Base-by-base conservation (phyloP, 2,329 filamentous ascomycete genomes). In the Colletotrichum aenigma region DNA sequence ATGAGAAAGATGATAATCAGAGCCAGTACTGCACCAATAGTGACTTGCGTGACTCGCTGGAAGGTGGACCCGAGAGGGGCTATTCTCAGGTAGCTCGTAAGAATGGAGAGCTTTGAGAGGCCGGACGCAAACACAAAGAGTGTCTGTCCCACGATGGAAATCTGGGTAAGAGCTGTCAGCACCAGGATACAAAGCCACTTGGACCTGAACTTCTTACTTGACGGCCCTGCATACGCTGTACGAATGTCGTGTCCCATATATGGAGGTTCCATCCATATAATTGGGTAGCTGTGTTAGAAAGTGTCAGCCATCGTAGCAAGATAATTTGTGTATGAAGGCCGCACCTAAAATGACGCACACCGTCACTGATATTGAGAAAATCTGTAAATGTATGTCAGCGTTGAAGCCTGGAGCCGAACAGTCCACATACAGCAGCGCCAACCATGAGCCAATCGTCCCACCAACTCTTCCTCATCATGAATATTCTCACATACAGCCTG, bases 391-490 rank as follows among this genome's bases (percentile, higher is more conserved):
- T 7, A 21, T 0, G 8, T n/a, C 4, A 18, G 13, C 6, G 56
- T 6, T 79, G 70, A 32, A 38, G 15, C 43, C 1, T 9, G 7
- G 3, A 30, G 18, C 12, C 0, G 8, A 34, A 3, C 15, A 8
- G 5, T 30, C 18, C 76, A 66, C 81, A 73, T 79, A 86, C 85
- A 76, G 82, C 82, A 7, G 84, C 84, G 38, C 71, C 81, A 6
- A 86, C 75, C 85, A 87, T 87, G 13, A 87, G 67, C 85, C 83
- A 86, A 79, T 87, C 86, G 75, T 87, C 86, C 68, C 81, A 79
- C 38, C 84, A 83, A 48, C 75, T 81, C 66, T 80, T 82, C 58
- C 81, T 80, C 34, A 86, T 80, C 43, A 85, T 80, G 71, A 78
- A 71, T 5, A 83, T 73, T 10, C 84, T 80, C 61, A 86, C 85